Base-by-base conservation (phyloP, 257 asterid species). In the Gynochthodes officinalis region DNA sequence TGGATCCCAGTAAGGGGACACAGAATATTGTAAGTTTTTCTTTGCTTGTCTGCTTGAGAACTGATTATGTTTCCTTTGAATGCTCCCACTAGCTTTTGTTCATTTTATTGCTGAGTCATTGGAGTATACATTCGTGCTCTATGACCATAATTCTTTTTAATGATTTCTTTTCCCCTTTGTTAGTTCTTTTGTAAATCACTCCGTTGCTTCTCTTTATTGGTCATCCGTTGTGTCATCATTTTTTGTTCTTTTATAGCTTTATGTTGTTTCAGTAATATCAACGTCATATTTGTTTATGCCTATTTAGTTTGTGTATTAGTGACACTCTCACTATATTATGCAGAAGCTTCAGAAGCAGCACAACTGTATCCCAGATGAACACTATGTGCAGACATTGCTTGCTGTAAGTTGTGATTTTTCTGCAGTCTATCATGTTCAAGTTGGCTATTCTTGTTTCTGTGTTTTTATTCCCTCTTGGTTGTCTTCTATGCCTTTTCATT, bases 341-440 rank as follows among this genome's bases (percentile, higher is more conserved):
- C 99, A 95, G 99, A 95, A 86, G 80, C 93, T 86, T 85, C 96
- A 88, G 85, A 88, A 92, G 83, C 98, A 90, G 87, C 97, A 92
- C 80, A 84, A 95, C 82, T 92, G 98, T 80, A 92, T 95, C 78
- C 99, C 99, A 0, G 99, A 95, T 84, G 99, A 95, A 85, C 99
- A 95, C 80, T 95, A 92, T 72, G 92, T 92, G 73, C 97, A 81
- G 83, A 92, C 98, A 62, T 86, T 95, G 68, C 89, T 95, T 57
- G 92, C 96, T 21, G 98, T 95, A 83, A 76, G 95, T 74, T 49
- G 7, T 70, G 53, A 60, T 48, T 27, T 27, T 60, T 40, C 12
- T 35, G 57, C 67, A 28, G 25, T 72, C 68, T 40, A 21, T 67
- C 7, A 32, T 42, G 3, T n/a, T 75, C 25, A 4, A 53, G 42